Percentiles rank a stretch among this genome's conserved stretches.
These are phyloP conservation scores for Abortiporus biennis DNA, from an alignment of 1,284 basidiomycete species.

Conservation along the genomic window DNA sequence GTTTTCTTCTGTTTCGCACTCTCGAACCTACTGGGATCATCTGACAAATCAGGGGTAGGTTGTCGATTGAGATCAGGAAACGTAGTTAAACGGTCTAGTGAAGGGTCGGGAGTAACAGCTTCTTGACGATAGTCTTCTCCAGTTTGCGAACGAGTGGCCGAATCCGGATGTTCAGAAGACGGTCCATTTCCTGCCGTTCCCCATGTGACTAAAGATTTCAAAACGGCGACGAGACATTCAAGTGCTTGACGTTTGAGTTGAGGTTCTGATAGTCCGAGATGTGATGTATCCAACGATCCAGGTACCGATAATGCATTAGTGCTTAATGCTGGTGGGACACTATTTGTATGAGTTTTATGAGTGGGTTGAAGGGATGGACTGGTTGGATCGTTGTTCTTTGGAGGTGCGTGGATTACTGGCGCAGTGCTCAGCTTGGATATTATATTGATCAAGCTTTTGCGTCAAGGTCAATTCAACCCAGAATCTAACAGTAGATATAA, in stretches of 20 bases:
- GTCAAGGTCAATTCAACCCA: neutral
- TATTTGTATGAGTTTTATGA: conserved; percentile 37
- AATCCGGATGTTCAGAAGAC: conserved; percentile 34
- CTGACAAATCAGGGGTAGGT: conserved; percentile 70
- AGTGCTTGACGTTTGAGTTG: conserved; percentile 85
- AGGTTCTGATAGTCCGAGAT: conserved; percentile 68
- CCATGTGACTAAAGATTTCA: conserved; percentile 89
- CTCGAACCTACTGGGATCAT: conserved; percentile 93
- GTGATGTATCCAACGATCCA: conserved; percentile 58
- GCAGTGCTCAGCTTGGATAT: conserved; percentile 86
- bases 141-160: conserved; percentile 36
- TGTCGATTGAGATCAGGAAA: conserved; percentile 49
- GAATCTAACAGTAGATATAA: no score
- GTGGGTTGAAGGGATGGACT: conserved; percentile 57
- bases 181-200: conserved; percentile 50
- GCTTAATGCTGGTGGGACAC: conserved; percentile 57
- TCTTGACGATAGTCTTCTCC: conserved; percentile 49
- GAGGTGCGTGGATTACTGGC: conserved; percentile 44
- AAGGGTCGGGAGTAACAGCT: conserved; percentile 46
- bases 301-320: conserved; percentile 67
- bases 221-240: conserved; percentile 83
- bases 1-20: conserved; percentile 98
- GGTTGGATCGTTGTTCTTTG: conserved; percentile 47
- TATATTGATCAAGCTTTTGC: conserved; percentile 86
- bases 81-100: conserved; percentile 41